Base-by-base conservation (phyloP, 148 eudicot species). In the Dysphania ambrosioides region DNA sequence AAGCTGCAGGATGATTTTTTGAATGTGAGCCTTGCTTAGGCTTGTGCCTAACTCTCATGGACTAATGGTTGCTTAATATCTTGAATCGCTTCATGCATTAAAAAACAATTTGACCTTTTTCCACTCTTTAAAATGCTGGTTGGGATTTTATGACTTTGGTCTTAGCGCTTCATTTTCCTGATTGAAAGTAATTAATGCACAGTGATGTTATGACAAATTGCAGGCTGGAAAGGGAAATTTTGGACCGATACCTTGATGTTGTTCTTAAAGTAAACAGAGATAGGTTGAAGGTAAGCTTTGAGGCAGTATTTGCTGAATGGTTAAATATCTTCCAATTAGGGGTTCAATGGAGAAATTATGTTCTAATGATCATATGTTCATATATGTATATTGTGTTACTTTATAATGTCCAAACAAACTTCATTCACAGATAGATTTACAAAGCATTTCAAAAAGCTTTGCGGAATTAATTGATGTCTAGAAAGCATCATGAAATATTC, bases 181-280 rank as follows among this genome's bases (percentile, higher is more conserved):
- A 60, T 51, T 26, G 11, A 27, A 42, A 66, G 30, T 57, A 31
- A 8, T 63, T 70, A 36, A 51, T 62, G 24, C 34, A 27, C 49
- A 11, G 42, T 29, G 42, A 41, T 58, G 42, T 47, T 12, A 1
- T 15, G 19, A 71, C 40, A 68, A 58, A 76, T 77, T 76, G 36
- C 96, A 95, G 98, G 77, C 78, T 95, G 83, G 98, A 95, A 88
- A 92, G 89, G 82, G 98, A 95, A 88, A 90, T 95, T 72, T 82
- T 82, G 65, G 98, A 95, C 68, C 90, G 98, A 63, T 95, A 95
- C 77, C 96, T 95, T 57, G 98, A 95, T 24, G 90, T 83, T 80
- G 97, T 95, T 66, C 73, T 95, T 78, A 95, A 95, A 85, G 98
- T 97, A 80, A 95, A 95, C 85, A 92, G 83, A 82, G 98, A 92